A percentile compares a stretch with the other conserved stretches of the same genome.
Conservation (phyloP, 768 basidiomycete species). For the Mycena pura region DNA sequence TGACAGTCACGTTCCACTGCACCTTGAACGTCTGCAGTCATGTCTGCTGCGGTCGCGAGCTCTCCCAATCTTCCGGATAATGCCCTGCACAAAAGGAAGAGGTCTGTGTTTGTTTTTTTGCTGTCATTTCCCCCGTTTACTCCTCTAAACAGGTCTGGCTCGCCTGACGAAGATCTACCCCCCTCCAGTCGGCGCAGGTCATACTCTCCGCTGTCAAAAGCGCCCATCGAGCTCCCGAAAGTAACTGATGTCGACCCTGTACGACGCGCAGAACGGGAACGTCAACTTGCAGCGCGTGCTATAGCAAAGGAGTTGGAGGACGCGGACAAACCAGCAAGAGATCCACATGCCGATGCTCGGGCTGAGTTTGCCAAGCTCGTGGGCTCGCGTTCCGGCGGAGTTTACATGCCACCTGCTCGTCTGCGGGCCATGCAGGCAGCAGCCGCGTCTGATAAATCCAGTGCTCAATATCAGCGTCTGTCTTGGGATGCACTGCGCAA, state of each 20-base stretch:
- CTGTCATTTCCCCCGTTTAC: background rate
- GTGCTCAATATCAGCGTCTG: conserved; percentile 90
- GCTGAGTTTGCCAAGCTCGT: conserved; percentile 92
- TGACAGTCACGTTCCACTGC: background rate
- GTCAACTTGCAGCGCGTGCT: conserved; percentile 74
- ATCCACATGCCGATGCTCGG: conserved; percentile 62
- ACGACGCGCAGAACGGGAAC: conserved; percentile 78
- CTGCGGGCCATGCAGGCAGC: conserved; percentile 89
- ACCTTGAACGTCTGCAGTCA: background rate
- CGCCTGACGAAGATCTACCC: conserved; percentile 49
- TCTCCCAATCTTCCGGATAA: conserved; percentile 3
- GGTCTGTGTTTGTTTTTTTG: conserved; percentile 36
- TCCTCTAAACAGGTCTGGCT: conserved; percentile 51
- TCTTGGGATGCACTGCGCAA: conserved; percentile 99
- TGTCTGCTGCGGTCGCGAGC: conserved; percentile 19
- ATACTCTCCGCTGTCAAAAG: conserved; percentile 44
- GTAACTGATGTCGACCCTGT: conserved; percentile 80
- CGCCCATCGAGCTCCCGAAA: conserved; percentile 38
- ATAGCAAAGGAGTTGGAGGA: conserved; percentile 75
- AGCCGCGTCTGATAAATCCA: conserved; percentile 80
- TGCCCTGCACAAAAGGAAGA: conserved; percentile 53
- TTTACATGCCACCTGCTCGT: conserved; percentile 96
- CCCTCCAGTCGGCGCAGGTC: conserved; percentile 54
- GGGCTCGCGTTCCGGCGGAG: conserved; percentile 86
- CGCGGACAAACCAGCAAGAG: conserved; percentile 59